Percentiles rank a stretch among this genome's conserved stretches.
Evolutionary conservation across 805 yeast genomes (phyloP).

Genomic region (Candida ponderosae): DNA sequence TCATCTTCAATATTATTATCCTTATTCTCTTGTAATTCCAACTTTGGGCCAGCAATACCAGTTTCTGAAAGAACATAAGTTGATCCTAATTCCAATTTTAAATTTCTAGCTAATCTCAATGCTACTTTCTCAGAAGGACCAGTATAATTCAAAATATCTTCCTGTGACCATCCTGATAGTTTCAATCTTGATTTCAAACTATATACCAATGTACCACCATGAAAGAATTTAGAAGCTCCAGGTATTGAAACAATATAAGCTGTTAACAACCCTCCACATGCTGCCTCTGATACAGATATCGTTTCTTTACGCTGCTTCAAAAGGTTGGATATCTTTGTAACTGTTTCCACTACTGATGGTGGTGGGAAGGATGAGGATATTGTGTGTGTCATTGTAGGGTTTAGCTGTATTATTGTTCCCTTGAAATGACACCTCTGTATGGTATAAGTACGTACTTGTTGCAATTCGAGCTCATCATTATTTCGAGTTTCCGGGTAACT

Average conservation of each 20-base stretch:
- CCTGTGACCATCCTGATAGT: slow-evolving; percentile 70
- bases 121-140: slow-evolving; percentile 81
- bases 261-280: slow-evolving; percentile 82
- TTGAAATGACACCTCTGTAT: no score
- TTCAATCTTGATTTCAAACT: slow-evolving; percentile 68
- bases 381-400: no score
- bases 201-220: slow-evolving; percentile 79
- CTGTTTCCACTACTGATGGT: slow-evolving; percentile 38
- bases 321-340: slow-evolving; percentile 48
- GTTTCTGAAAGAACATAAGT: slow-evolving; percentile 79
- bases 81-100: slow-evolving; percentile 74
- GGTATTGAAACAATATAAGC: slow-evolving; percentile 77
- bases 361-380: slow-evolving; percentile 46
- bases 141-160: slow-evolving; percentile 63
- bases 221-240: slow-evolving; percentile 77
- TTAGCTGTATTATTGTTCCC: no score
- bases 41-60: slow-evolving; percentile 77
- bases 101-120: slow-evolving; percentile 65
- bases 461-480: no score
- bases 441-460: no score
- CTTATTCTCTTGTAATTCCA: slow-evolving; percentile 28
- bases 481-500: no score
- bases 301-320: slow-evolving; percentile 51
- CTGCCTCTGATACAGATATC: slow-evolving; percentile 77
- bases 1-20: slow-evolving; percentile 4